phyloP scores from a whole-genome alignment of 129 eudicot genomes.

The Flaveria trinervia region DNA sequence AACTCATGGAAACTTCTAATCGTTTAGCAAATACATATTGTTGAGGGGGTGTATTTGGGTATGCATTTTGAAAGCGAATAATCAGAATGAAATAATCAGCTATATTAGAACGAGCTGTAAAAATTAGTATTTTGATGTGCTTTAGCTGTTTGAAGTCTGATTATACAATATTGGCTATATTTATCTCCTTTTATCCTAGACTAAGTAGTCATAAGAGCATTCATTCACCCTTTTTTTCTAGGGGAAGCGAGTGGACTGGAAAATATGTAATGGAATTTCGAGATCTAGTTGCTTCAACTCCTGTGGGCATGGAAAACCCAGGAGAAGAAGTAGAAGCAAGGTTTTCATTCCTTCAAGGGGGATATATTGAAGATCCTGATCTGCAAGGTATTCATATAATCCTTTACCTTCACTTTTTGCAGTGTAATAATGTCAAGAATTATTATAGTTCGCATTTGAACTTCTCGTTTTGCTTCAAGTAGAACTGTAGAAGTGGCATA shows the following conservation, averaged over 20 bases:
- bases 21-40: no score
- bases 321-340: constrained; percentile 53
- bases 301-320: constrained; percentile 27
- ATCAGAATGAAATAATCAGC: background rate
- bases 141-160: background rate
- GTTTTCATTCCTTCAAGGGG: constrained; percentile 82
- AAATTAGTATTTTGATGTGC: background rate
- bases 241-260: constrained; percentile 97
- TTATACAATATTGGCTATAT: background rate
- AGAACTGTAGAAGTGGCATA: background rate
- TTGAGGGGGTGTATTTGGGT: background rate
- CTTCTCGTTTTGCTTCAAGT: background rate
- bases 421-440: background rate
- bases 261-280: constrained; percentile 68
- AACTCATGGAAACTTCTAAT: no score
- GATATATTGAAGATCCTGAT: constrained; percentile 77
- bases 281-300: constrained; percentile 53
- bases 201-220: background rate
- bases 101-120: background rate
- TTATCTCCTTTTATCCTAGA: background rate
- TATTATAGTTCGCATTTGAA: constrained; percentile 5
- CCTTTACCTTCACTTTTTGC: constrained; percentile 9
- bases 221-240: constrained; percentile 26
- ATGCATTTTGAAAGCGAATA: background rate
- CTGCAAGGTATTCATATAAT: constrained; percentile 51